Evolutionary conservation across 352 stramenopile species (phyloP), one percentile per base, ranked within the genome.

Genomic region (Ochromonadaceae sp.): DNA sequence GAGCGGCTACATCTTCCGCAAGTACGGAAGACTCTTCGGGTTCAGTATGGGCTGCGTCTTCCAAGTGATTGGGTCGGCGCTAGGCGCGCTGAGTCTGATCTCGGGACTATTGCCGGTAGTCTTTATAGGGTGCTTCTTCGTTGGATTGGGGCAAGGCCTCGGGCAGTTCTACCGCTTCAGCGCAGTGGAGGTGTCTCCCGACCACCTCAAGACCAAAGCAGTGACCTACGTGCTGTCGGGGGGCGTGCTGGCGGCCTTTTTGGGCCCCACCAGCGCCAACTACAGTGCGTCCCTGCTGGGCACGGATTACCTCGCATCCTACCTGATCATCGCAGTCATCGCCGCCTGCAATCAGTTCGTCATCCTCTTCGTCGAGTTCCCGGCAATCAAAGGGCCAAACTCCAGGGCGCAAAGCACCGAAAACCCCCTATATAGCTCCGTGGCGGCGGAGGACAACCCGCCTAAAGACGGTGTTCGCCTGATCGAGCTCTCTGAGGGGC

Each of bases 141-240:
- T 70, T 39, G 65, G 65, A 31, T 22, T 57, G n/a, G 52, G 20
- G 4, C 65, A 70, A 22, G 65, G 65, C 30, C 22, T 70, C 26
- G 65, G 65, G 3, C 65, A 70, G 52, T 70, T 70, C 34, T 70
- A 70, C 22, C 56, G 65, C 2, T 70, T 70, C 42, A 36, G 53
- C 7, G 65, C 56, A 28, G 32, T 66, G 0, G 65, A 70, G 41
- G 25, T 70, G 12, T 55, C 57, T 58, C n/a, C 39, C n/a, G n/a
- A 30, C 4, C 41, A 66, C 32, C 20, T 50, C 22, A 66, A 70
- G 15, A 66, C 34, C 32, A 14, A 5, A 2, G 65, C 65, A 1
- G 50, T 70, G 20, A 66, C 56, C 9, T 66, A 67, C 12, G 56
- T 67, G 17, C 60, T 70, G 26, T 56, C 41, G 3, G 65, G 44